These are phyloP conservation scores for Juglanconis sp. DNA, from an alignment of 2,329 filamentous ascomycete genomes.

Conservation along the genomic window DNA sequence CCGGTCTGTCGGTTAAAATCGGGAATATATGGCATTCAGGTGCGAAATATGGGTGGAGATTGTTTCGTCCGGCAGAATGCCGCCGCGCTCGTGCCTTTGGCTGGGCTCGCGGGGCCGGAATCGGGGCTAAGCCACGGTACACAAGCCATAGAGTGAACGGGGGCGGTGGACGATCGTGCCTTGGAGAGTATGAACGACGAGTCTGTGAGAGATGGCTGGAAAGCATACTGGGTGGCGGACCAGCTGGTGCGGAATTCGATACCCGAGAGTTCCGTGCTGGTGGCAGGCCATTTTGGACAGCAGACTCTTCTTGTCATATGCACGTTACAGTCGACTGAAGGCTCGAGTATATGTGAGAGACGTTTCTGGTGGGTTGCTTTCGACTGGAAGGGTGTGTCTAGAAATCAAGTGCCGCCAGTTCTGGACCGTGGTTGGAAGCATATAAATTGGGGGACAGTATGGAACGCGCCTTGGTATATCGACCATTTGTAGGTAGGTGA, in stretches of 20 bases:
- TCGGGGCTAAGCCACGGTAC: not conserved
- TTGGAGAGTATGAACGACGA: conserved; percentile 9
- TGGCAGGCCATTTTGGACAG: not conserved
- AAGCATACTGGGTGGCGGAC: conserved; percentile 3
- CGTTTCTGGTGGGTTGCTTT: conserved; percentile 2
- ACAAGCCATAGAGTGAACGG: conserved; percentile 7
- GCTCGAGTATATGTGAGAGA: not conserved
- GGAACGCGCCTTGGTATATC: too few species aligned
- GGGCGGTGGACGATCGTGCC: not conserved
- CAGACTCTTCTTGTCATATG: not conserved
- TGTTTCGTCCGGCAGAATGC: conserved; percentile 9
- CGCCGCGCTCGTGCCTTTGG: not conserved
- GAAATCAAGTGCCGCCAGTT: not conserved
- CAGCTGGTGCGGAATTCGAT: not conserved
- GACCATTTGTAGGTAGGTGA: too few species aligned
- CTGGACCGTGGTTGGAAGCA: not conserved
- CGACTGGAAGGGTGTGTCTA: not conserved
- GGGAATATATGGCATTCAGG: not conserved
- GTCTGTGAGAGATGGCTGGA: conserved; percentile 3
- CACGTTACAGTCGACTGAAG: not conserved
- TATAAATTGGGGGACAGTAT: not conserved
- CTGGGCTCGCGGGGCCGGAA: not conserved
- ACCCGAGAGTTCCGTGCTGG: not conserved
- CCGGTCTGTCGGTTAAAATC: not conserved
- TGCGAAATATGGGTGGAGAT: not conserved